Conservation (phyloP, 441 rosid genomes). For the Brassica hybrid region DNA sequence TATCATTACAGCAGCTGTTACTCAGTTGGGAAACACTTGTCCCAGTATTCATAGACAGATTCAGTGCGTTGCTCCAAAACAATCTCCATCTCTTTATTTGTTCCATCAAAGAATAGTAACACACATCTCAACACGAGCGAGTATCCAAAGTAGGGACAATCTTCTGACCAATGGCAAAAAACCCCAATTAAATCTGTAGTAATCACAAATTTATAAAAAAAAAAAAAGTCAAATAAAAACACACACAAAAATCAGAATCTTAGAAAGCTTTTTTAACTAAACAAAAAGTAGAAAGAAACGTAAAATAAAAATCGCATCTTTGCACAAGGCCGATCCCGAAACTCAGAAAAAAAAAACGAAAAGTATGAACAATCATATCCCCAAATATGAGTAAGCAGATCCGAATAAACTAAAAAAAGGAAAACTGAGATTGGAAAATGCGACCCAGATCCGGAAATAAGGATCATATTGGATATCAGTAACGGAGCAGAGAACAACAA, state of each 20-base stretch:
- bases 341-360: background rate
- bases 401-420: slow-evolving; percentile 5
- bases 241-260: slow-evolving; percentile 29
- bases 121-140: slow-evolving; percentile 24
- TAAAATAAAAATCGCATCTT: slow-evolving; percentile 23
- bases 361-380: background rate
- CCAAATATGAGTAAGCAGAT: slow-evolving; percentile 19
- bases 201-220: background rate
- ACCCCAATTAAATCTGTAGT: background rate
- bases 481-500: background rate
- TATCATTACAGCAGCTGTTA: slow-evolving; percentile 21
- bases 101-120: slow-evolving; percentile 33
- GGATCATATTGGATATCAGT: slow-evolving; percentile 13
- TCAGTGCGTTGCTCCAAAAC: slow-evolving; percentile 36
- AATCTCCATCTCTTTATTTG: slow-evolving; percentile 48
- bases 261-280: slow-evolving; percentile 7
- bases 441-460: slow-evolving; percentile 36
- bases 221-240: background rate
- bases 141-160: slow-evolving; percentile 11
- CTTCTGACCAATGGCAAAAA: background rate
- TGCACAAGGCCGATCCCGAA: slow-evolving; percentile 3
- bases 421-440: slow-evolving; percentile 1
- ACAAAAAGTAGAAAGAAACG: background rate
- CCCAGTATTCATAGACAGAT: slow-evolving; percentile 46
- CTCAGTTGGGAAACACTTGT: slow-evolving; percentile 35